Evolutionary conservation across 805 yeast genomes (phyloP), one percentile per base, ranked within the genome.

Genomic region (Cyberlindnera xylosilytica): DNA sequence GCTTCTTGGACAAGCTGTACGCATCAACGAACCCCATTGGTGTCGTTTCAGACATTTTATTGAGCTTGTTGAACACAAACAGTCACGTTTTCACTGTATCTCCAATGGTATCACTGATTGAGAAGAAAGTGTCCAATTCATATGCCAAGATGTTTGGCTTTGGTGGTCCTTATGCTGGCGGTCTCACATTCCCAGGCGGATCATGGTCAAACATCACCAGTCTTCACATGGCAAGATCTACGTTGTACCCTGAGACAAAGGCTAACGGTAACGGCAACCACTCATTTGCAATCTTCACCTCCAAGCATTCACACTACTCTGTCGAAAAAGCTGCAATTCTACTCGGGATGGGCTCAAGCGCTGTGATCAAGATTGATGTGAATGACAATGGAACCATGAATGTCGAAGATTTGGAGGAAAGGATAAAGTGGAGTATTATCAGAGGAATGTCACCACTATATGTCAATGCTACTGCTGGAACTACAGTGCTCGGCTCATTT

Each of bases 11-110:
- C 58, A 87, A 87, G 61, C 66, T 87, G 42, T 87, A 87, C 52
- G 95, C 95, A 0, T 77, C 87, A n/a, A 86, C 87, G 20, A 87
- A 86, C 56, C 90, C 95, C 2, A 81, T 86, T 23, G 96, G 96
- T 7, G 78, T 87, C 6, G 72, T 87, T 6, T 72, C 87, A 2
- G 96, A 87, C 58, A 45, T 87, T 39, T 59, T 87, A 4, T 65
- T 87, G 40, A 78, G 87, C 24, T 64, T 82, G 9, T 66, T 87
- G 42, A 87, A 87, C 64, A 87, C 96, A 3, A 87, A 87, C 61
- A 80, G 90, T 2, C 95, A 87, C 58, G 95, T 87, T 1, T 87
- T 76, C 56, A 84, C 90, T 0, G 96, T 87, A 1, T 81, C 91
- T 4, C 96, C 96, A 0, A 85, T 84, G 1, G 65, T 87, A 36